A percentile compares a stretch with the other conserved stretches of the same genome.
Conservation (phyloP, 129 eudicot species). For the Ambrosia artemisiifolia region DNA sequence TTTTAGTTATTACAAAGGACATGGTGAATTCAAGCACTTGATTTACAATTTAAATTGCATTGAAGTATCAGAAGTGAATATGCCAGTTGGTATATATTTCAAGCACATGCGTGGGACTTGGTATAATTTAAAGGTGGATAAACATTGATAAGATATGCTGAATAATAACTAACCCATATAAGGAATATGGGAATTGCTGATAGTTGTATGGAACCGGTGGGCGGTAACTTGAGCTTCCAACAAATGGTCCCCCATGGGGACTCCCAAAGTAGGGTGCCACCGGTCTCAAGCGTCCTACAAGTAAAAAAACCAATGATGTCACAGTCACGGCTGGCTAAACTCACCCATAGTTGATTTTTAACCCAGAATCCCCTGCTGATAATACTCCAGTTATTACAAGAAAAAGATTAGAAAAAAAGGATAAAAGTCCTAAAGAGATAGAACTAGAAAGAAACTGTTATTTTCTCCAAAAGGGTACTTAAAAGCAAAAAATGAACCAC, state of each 20-base stretch:
- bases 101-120: neutral
- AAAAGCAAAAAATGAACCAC: too few relatives aligned
- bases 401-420: too few relatives aligned
- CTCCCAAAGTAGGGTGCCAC: slow-evolving; percentile 39
- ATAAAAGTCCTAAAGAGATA: too few relatives aligned
- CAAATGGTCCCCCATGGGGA: slow-evolving; percentile 40
- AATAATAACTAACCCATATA: slow-evolving; percentile 44
- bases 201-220: slow-evolving; percentile 50
- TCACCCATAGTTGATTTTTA: neutral
- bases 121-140: neutral
- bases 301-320: slow-evolving; percentile 9
- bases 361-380: neutral
- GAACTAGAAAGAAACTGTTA: too few relatives aligned
- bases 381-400: neutral
- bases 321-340: neutral
- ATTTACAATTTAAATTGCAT: neutral
- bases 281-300: slow-evolving; percentile 51
- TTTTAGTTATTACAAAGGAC: neutral
- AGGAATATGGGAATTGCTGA: slow-evolving; percentile 50
- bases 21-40: neutral
- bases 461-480: too few relatives aligned
- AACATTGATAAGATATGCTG: slow-evolving; percentile 12
- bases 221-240: slow-evolving; percentile 48
- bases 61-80: neutral
- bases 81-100: neutral